phyloP scores from a whole-genome alignment of 768 basidiomycete genomes.

The Dentipellis sp. region DNA sequence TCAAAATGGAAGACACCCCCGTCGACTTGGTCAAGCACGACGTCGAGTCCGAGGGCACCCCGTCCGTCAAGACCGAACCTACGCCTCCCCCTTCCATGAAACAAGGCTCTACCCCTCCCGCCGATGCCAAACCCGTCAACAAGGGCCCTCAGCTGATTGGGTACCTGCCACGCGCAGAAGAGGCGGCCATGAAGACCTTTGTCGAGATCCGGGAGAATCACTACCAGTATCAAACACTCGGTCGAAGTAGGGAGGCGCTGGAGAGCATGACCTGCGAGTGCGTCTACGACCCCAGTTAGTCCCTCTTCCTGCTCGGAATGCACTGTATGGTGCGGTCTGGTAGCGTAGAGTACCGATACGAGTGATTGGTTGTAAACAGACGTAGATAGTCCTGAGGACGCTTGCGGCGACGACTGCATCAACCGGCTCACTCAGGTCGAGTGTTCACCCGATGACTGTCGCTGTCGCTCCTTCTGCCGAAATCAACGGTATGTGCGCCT shows the following conservation, averaged over 20 bases:
- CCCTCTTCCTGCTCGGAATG: slow-evolving; percentile 8
- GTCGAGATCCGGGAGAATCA: slow-evolving; percentile 65
- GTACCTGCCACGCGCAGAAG: slow-evolving; percentile 69
- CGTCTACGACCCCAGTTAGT: slow-evolving; percentile 72
- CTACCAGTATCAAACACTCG: slow-evolving; percentile 82
- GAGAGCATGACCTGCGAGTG: slow-evolving; percentile 98
- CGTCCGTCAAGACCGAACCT: slow-evolving; percentile 17
- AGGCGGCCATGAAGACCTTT: slow-evolving; percentile 65
- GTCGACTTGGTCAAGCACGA: slow-evolving; percentile 11
- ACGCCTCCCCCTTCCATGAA: slow-evolving; percentile 26
- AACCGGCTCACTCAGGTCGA: slow-evolving; percentile 96
- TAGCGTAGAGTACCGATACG: slow-evolving; percentile 1
- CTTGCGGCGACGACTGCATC: slow-evolving; percentile 94
- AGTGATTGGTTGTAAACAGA: slow-evolving; percentile 32
- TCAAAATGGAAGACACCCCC: not conserved
- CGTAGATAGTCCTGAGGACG: slow-evolving; percentile 46
- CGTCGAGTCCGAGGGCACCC: slow-evolving; percentile 21
- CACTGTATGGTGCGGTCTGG: not conserved
- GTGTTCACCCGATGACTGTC: slow-evolving; percentile 86
- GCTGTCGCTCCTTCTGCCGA: slow-evolving; percentile 70
- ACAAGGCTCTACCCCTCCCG: slow-evolving; percentile 20
- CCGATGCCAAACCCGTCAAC: slow-evolving; percentile 15
- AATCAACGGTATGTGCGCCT: slow-evolving; percentile 74
- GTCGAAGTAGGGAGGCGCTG: slow-evolving; percentile 78
- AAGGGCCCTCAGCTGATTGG: slow-evolving; percentile 62